Percentiles rank a stretch among this genome's conserved stretches.
These are phyloP conservation scores for Ustilago shanxiensis DNA, from an alignment of 1,284 basidiomycete species.

Conservation along the genomic window DNA sequence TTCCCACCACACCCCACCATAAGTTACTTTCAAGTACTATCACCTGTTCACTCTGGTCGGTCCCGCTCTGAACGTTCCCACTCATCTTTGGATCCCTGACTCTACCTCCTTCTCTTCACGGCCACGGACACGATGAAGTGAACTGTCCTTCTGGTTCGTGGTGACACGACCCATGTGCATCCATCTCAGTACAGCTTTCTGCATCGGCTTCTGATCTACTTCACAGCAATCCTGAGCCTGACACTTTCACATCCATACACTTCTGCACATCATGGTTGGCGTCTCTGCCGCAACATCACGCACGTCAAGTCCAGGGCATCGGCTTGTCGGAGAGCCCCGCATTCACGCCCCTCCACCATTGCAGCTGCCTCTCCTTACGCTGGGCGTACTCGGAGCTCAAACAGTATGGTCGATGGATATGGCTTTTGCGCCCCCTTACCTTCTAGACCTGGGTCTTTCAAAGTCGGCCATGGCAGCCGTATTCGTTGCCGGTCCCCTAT, in stretches of 20 bases:
- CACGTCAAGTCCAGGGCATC: conserved; percentile 5
- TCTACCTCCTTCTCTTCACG: neutral
- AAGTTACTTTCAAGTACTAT: neutral
- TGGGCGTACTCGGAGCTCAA: conserved; percentile 63
- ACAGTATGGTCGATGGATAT: conserved; percentile 68
- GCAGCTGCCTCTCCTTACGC: conserved; percentile 57
- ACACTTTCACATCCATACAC: neutral
- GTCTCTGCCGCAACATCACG: conserved; percentile 8
- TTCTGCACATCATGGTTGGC: conserved; percentile 28
- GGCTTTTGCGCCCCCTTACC: conserved; percentile 64
- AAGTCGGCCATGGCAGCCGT: conserved; percentile 63
- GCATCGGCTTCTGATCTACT: neutral
- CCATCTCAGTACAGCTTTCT: neutral
- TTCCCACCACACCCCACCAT: neutral
- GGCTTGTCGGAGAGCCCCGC: conserved; percentile 34
- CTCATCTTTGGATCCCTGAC: neutral
- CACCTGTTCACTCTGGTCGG: neutral
- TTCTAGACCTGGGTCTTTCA: conserved; percentile 62
- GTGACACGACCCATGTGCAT: neutral
- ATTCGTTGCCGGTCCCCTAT: conserved; percentile 64
- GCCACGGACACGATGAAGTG: neutral
- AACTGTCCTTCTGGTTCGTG: neutral
- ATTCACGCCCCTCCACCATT: conserved; percentile 35
- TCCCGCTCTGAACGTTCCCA: neutral
- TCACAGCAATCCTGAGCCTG: neutral